Evolutionary conservation across 768 basidiomycete species (phyloP).

Genomic region (Amanita exitialis): DNA sequence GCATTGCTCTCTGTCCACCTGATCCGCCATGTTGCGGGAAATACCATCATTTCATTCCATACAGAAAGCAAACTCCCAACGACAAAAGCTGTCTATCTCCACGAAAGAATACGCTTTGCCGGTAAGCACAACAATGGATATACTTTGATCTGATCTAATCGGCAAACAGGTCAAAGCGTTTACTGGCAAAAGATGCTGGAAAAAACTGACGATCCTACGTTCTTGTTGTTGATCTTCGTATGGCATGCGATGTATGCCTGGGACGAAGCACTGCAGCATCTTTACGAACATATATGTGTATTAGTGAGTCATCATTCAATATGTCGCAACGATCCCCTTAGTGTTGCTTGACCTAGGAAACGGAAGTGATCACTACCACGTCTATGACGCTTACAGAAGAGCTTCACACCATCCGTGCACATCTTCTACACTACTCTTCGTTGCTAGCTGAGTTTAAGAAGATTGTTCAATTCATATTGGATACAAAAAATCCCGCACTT

Average conservation of each 20-base stretch:
- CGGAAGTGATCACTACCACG: slow-evolving; percentile 30
- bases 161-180: slow-evolving; percentile 26
- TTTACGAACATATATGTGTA: slow-evolving; percentile 40
- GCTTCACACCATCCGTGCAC: slow-evolving; percentile 49
- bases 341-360: slow-evolving; percentile 27
- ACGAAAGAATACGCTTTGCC: slow-evolving; percentile 38
- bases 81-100: slow-evolving; percentile 31
- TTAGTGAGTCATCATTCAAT: slow-evolving; percentile 24
- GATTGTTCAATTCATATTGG: slow-evolving; percentile 39
- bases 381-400: slow-evolving; percentile 38
- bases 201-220: slow-evolving; percentile 41
- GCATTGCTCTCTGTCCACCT: slow-evolving; percentile 40
- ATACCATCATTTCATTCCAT: slow-evolving; percentile 42
- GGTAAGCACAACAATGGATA: slow-evolving; percentile 13
- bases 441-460: slow-evolving; percentile 46
- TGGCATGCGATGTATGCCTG: slow-evolving; percentile 58
- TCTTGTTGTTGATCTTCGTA: slow-evolving; percentile 39
- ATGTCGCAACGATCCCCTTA: not conserved
- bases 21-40: slow-evolving; percentile 32
- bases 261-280: slow-evolving; percentile 46
- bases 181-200: slow-evolving; percentile 35
- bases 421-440: slow-evolving; percentile 47
- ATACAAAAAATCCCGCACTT: slow-evolving; percentile 46
- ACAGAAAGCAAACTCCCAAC: slow-evolving; percentile 24
- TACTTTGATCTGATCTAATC: not conserved